A percentile compares a stretch with the other conserved stretches of the same genome.
Evolutionary conservation across 371 early-diverging fungal species (phyloP).

Genomic region (Entomophthora muscae): DNA sequence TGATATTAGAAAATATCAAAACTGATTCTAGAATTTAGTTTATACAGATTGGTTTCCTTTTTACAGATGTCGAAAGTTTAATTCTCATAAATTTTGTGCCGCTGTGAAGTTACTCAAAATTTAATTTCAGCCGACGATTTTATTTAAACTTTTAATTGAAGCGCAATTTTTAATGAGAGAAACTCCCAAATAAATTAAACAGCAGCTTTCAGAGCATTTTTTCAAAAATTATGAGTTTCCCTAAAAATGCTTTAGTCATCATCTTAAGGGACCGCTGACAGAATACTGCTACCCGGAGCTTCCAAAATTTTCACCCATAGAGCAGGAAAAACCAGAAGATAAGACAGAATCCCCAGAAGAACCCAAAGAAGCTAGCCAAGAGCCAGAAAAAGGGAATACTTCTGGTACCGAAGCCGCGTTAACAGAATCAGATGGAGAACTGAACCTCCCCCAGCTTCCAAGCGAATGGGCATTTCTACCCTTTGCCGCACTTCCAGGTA

Average conservation of each 20-base stretch:
- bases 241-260: neutral
- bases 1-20: neutral
- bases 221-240: neutral
- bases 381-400: neutral
- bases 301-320: neutral
- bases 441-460: neutral
- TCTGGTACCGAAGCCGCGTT: neutral
- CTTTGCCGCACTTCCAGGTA: slow-evolving; percentile 6
- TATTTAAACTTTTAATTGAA: no score
- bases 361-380: neutral
- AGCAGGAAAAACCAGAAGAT: neutral
- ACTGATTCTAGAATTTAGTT: neutral
- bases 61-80: neutral
- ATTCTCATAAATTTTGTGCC: neutral
- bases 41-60: neutral
- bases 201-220: neutral
- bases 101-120: neutral
- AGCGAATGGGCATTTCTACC: neutral
- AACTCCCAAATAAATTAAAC: neutral
- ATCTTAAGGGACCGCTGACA: slow-evolving; percentile 2
- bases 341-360: neutral
- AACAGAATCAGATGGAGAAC: neutral
- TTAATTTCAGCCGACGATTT: neutral
- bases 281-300: neutral
- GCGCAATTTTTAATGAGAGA: no score